A percentile compares a stretch with the other conserved stretches of the same genome.
Evolutionary conservation across 257 asterid genomes (phyloP).

Genomic region (Orobanche coerulescens): DNA sequence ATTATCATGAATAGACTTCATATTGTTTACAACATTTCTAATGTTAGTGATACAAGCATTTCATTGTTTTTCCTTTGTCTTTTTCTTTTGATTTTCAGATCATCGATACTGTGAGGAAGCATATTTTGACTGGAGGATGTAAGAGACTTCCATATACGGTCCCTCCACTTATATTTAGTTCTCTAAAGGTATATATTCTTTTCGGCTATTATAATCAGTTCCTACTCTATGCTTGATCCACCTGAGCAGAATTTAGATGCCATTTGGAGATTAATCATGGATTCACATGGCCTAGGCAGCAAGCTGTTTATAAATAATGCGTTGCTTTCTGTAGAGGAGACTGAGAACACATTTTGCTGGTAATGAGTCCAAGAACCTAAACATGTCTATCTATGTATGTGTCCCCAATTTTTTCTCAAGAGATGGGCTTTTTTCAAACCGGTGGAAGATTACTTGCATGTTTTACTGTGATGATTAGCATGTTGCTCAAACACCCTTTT

Average conservation of each 20-base stretch:
- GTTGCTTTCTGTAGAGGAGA: background rate
- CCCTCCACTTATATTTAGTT: constrained; percentile 83
- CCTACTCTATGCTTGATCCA: constrained; percentile 19
- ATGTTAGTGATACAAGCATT: background rate
- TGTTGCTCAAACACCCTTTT: background rate
- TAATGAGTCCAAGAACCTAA: background rate
- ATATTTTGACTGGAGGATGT: constrained; percentile 76
- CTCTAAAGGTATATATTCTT: constrained; percentile 60
- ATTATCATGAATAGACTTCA: too few species aligned
- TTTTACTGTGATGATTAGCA: background rate
- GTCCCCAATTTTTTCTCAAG: background rate
- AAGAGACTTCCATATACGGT: constrained; percentile 85
- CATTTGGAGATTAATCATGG: constrained; percentile 10
- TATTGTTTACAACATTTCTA: too few species aligned
- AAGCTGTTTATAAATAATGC: background rate
- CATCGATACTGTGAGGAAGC: constrained; percentile 73
- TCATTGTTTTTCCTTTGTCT: background rate
- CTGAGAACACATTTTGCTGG: background rate
- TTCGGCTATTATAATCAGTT: constrained; percentile 20
- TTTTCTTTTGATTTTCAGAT: constrained; percentile 46
- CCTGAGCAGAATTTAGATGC: constrained; percentile 4
- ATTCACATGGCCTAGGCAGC: constrained; percentile 15
- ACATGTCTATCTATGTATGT: background rate
- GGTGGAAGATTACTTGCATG: background rate
- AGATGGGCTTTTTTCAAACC: background rate